Evolutionary conservation across 78 protist genomes (phyloP).

Genomic region (Chrysochromulina parva): DNA sequence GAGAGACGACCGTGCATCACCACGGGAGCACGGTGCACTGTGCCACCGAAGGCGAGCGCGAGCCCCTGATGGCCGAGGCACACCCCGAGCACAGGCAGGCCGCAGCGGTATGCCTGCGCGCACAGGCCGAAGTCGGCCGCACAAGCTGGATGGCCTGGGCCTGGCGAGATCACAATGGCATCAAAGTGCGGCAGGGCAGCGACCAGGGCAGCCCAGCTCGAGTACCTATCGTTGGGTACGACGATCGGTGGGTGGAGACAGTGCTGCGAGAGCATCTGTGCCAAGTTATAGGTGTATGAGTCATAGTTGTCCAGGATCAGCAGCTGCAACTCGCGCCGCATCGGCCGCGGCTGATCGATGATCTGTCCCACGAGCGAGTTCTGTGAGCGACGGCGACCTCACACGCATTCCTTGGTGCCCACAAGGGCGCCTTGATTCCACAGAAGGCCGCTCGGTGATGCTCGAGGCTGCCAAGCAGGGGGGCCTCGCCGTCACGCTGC

Average conservation of each 20-base stretch:
- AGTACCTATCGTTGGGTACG: conserved; percentile 48
- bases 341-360: too few species aligned
- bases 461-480: too few species aligned
- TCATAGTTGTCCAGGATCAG: conserved; percentile 68
- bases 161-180: conserved; percentile 63
- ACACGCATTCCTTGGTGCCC: too few species aligned
- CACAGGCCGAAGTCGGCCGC: conserved; percentile 68
- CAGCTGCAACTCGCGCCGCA: not conserved
- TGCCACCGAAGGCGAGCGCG: not conserved
- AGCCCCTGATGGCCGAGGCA: conserved; percentile 77
- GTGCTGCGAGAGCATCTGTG: conserved; percentile 9
- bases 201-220: not conserved
- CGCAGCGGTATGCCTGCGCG: not conserved
- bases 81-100: conserved; percentile 71
- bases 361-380: too few species aligned
- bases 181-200: not conserved
- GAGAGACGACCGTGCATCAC: conserved; percentile 7
- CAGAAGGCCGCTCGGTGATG: too few species aligned
- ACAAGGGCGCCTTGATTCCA: too few species aligned
- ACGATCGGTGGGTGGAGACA: conserved; percentile 42
- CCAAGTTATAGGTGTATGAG: conserved; percentile 68
- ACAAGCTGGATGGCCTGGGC: not conserved
- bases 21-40: not conserved
- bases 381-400: too few species aligned
- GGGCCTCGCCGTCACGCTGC: too few species aligned